Evolutionary conservation across 2,329 filamentous ascomycete species (phyloP).

Genomic region (Colletotrichum sp.): DNA sequence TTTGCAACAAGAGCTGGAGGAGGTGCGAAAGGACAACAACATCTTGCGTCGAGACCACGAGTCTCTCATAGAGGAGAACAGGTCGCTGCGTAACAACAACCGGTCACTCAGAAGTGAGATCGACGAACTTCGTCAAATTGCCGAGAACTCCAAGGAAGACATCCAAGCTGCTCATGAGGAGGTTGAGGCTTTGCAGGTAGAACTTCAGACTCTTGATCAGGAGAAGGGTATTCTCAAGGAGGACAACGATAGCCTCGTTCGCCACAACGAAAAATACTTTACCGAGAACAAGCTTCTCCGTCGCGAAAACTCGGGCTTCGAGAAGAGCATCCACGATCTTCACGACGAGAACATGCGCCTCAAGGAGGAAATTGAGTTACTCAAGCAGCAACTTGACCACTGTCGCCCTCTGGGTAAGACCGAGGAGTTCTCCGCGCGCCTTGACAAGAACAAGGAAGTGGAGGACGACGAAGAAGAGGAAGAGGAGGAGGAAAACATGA

Average conservation of each 20-base stretch:
- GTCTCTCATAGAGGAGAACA: slow-evolving; percentile 48
- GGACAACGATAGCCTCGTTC: slow-evolving; percentile 58
- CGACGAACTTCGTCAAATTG: slow-evolving; percentile 46
- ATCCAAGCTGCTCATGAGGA: slow-evolving; percentile 45
- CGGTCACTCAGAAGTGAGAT: slow-evolving; percentile 47
- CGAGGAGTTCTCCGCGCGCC: slow-evolving; percentile 35
- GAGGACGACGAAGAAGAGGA: slow-evolving; percentile 28
- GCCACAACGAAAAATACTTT: slow-evolving; percentile 61
- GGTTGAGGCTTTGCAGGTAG: slow-evolving; percentile 43
- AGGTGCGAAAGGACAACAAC: slow-evolving; percentile 46
- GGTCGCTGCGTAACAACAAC: slow-evolving; percentile 47
- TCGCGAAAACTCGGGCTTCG: slow-evolving; percentile 53
- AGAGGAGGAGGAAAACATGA: slow-evolving; percentile 53
- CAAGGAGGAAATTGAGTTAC: slow-evolving; percentile 50
- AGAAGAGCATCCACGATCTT: slow-evolving; percentile 50
- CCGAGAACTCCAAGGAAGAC: slow-evolving; percentile 45
- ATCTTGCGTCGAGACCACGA: slow-evolving; percentile 47
- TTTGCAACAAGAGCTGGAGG: slow-evolving; percentile 44
- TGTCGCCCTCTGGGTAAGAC: slow-evolving; percentile 42
- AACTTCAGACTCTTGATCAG: slow-evolving; percentile 42
- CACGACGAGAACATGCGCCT: slow-evolving; percentile 52
- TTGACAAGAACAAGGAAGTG: slow-evolving; percentile 36
- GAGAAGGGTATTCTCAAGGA: slow-evolving; percentile 52
- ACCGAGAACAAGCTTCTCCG: slow-evolving; percentile 56
- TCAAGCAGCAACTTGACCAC: slow-evolving; percentile 50